Percentiles rank a stretch among this genome's conserved stretches.
Evolutionary conservation across 169 alveolate species (phyloP).

Genomic region (Ichthyophthirius multifiliis): DNA sequence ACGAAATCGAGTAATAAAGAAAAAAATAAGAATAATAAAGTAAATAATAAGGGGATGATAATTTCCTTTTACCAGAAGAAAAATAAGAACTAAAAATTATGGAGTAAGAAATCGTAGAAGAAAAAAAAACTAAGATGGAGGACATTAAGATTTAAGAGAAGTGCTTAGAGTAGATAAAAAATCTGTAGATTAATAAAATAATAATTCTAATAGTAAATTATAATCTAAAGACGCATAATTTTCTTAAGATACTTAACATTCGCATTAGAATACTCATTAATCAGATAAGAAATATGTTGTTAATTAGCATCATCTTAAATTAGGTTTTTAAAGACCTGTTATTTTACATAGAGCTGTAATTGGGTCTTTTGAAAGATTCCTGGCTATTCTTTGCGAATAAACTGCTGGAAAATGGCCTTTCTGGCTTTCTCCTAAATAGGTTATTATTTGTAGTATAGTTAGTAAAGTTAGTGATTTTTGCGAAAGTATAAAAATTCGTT

Average conservation of each 20-base stretch:
- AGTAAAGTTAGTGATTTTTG: slow-evolving; percentile 91
- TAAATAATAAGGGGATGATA: too few relatives aligned
- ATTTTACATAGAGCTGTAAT: slow-evolving; percentile 99
- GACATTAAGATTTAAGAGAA: too few relatives aligned
- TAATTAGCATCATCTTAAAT: too few relatives aligned
- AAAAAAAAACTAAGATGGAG: slow-evolving; percentile 38
- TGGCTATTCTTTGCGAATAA: slow-evolving; percentile 95
- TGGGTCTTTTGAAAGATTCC: slow-evolving; percentile 92
- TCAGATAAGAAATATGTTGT: too few relatives aligned
- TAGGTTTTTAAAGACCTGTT: slow-evolving; percentile 97
- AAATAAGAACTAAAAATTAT: slow-evolving; percentile 29
- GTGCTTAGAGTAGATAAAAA: not conserved
- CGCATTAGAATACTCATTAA: too few relatives aligned
- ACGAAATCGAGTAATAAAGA: slow-evolving; percentile 40
- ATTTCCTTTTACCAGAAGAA: slow-evolving; percentile 20
- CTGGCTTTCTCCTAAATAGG: slow-evolving; percentile 98
- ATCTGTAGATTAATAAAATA: not conserved
- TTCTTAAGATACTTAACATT: too few relatives aligned
- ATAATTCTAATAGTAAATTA: too few relatives aligned
- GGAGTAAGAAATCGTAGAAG: slow-evolving; percentile 33
- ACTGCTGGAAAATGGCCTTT: slow-evolving; percentile 99
- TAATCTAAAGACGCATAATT: too few relatives aligned
- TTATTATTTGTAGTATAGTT: slow-evolving; percentile 92
- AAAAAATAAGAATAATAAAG: too few relatives aligned
- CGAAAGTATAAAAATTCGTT: slow-evolving; percentile 75